Percentiles rank a stretch among this genome's conserved stretches.
Conservation (phyloP, 2,329 filamentous ascomycete genomes). For the Arachnopeziza araneosa region DNA sequence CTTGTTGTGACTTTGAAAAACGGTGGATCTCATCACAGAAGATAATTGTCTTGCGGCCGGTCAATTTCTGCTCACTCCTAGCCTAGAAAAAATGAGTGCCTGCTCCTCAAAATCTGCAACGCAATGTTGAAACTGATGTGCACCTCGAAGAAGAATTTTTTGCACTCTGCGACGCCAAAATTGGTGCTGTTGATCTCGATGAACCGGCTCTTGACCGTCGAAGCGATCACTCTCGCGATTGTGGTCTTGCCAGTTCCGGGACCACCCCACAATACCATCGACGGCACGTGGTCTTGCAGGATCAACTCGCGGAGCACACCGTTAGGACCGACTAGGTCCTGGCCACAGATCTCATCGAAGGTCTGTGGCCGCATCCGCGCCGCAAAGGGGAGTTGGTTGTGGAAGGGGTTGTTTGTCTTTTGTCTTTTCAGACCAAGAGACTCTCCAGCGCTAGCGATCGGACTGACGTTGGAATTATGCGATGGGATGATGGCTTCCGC, state of each 20-base stretch:
- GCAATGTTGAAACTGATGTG: background rate
- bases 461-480: slow-evolving; percentile 3
- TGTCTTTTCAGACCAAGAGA: slow-evolving; percentile 5
- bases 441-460: background rate
- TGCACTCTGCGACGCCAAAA: slow-evolving; percentile 8
- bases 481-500: slow-evolving; percentile 4
- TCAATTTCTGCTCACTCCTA: slow-evolving; percentile 6
- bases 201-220: slow-evolving; percentile 7
- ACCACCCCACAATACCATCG: slow-evolving; percentile 9
- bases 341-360: slow-evolving; percentile 7
- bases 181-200: slow-evolving; percentile 10
- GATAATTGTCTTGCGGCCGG: slow-evolving; percentile 5
- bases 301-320: slow-evolving; percentile 10
- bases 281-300: slow-evolving; percentile 2
- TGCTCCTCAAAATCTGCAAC: background rate
- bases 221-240: slow-evolving; percentile 8
- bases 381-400: slow-evolving; percentile 6
- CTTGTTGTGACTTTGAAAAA: slow-evolving; percentile 9
- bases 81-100: slow-evolving; percentile 6
- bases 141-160: slow-evolving; percentile 10
- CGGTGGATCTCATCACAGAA: slow-evolving; percentile 8
- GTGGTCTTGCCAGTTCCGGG: slow-evolving; percentile 9
- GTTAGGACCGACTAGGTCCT: slow-evolving; percentile 5
- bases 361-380: slow-evolving; percentile 7
- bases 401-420: slow-evolving; percentile 5